Evolutionary conservation across 116 monocot species (phyloP).

Genomic region (Dioscorea cayenensis): DNA sequence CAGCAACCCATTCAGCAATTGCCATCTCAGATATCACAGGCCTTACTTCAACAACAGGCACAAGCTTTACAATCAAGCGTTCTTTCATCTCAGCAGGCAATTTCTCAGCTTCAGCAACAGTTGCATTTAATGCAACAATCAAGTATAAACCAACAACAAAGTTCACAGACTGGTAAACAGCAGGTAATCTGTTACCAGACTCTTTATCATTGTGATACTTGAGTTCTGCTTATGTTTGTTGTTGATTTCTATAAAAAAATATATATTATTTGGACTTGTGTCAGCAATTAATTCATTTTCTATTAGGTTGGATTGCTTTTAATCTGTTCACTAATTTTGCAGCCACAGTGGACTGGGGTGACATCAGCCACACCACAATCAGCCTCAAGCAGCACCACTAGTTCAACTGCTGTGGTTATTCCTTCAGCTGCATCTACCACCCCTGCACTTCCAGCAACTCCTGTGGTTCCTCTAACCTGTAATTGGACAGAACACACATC

Average conservation of each 20-base stretch:
- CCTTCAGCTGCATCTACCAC: slow-evolving; percentile 38
- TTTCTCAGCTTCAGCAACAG: slow-evolving; percentile 84
- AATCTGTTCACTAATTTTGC: slow-evolving; percentile 11
- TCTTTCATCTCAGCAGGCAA: slow-evolving; percentile 78
- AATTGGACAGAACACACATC: slow-evolving; percentile 98
- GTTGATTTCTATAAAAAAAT: not conserved
- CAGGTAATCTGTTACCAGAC: slow-evolving; percentile 32
- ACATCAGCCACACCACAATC: slow-evolving; percentile 7
- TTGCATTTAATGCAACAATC: slow-evolving; percentile 81
- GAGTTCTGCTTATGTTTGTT: not conserved
- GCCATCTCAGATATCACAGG: slow-evolving; percentile 29
- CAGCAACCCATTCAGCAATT: slow-evolving; percentile 68
- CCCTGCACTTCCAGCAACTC: slow-evolving; percentile 22
- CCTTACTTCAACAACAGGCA: slow-evolving; percentile 60
- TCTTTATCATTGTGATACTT: not conserved
- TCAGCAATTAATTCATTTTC: not conserved
- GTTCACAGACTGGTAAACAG: slow-evolving; percentile 45
- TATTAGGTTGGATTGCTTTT: not conserved
- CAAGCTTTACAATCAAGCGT: slow-evolving; percentile 65
- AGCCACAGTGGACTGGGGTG: slow-evolving; percentile 33
- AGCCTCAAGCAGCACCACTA: slow-evolving; percentile 28
- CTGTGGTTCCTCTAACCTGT: slow-evolving; percentile 51
- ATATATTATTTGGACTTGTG: not conserved
- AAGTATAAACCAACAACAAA: slow-evolving; percentile 51
- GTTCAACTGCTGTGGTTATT: slow-evolving; percentile 18